Evolutionary conservation across 345 rosid species (phyloP), one percentile per base, ranked within the genome.

Genomic region (Cardamine resedifolia): DNA sequence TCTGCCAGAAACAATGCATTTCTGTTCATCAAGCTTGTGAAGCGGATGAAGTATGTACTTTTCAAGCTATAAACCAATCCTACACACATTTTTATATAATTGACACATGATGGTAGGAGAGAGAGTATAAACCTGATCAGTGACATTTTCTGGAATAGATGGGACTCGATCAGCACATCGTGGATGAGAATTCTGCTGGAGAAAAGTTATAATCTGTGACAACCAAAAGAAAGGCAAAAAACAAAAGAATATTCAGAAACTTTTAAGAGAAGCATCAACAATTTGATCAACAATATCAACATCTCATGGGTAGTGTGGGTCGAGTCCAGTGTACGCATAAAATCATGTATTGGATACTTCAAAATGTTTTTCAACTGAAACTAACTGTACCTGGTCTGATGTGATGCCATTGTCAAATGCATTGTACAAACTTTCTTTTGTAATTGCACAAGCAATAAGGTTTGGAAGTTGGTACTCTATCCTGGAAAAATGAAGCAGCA

Each of bases 391-490:
- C 88, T 95, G 99, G 8, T 91, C 99, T 38, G 88, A 78, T 5
- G 91, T 80, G 77, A 95, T 95, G 71, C 97, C 99, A 83, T 95
- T 89, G 68, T 89, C 93, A 80, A 89, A 95, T 61, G 97, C 99
- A 74, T 38, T 80, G 73, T 86, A 88, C 87, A 91, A 82, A 70
- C 93, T 91, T 76, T 94, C 97, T 80, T 89, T 91, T 59, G 98
- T 89, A 65, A 94, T 88, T 74, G 96, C 96, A 45, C 83, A 84
- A 41, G 92, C 97, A 44, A 91, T 85, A 50, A 94, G 98, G 78
- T 94, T 94, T 43, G 98, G 98, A 59, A 91, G 96, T 79, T 89
- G 96, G 82, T 91, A 94, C 62, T 94, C 96, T 68, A 94, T 77
- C 88, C 98, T 94, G 90, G 64, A 85, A 27, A 31, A 34, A 51